A percentile compares a stretch with the other conserved stretches of the same genome.
phyloP scores from a whole-genome alignment of 192 early-diverging fungal species.

The Phycomyces nitens region DNA sequence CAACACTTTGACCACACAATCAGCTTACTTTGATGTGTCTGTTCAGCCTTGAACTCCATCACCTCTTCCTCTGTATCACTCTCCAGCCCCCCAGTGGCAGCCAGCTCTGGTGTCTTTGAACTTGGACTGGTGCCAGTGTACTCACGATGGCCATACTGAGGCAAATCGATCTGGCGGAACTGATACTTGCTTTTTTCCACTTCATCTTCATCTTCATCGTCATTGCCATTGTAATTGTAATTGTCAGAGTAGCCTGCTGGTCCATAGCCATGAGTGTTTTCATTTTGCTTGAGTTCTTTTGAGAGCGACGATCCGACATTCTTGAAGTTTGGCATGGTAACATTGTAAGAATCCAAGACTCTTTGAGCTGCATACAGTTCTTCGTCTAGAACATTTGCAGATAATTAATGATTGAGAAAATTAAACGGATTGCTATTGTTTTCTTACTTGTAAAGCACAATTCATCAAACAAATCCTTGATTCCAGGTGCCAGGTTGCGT shows the following conservation, averaged over 20 bases:
- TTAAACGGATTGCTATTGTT: too few species aligned
- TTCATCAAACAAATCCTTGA: slow-evolving; percentile 90
- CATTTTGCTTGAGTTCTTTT: slow-evolving; percentile 40
- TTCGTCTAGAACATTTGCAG: too few species aligned
- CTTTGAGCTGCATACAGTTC: slow-evolving; percentile 75
- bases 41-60: slow-evolving; percentile 24
- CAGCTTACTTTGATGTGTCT: background rate
- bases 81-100: slow-evolving; percentile 16
- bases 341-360: slow-evolving; percentile 76
- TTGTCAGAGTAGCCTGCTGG: background rate
- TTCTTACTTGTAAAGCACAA: slow-evolving; percentile 80
- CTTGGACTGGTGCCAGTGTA: background rate
- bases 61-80: slow-evolving; percentile 39
- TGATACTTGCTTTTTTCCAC: background rate
- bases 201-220: too few species aligned
- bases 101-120: slow-evolving; percentile 30
- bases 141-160: background rate
- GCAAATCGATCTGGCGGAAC: slow-evolving; percentile 18
- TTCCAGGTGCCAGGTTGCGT: slow-evolving; percentile 80
- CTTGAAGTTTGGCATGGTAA: slow-evolving; percentile 86
- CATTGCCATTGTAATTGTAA: too few species aligned
- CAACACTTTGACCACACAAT: too few species aligned
- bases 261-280: background rate
- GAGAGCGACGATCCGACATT: slow-evolving; percentile 69
- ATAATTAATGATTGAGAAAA: too few species aligned